Conservation (phyloP, 1,139 yeast species). For the Hanseniaspora gamundiae region DNA sequence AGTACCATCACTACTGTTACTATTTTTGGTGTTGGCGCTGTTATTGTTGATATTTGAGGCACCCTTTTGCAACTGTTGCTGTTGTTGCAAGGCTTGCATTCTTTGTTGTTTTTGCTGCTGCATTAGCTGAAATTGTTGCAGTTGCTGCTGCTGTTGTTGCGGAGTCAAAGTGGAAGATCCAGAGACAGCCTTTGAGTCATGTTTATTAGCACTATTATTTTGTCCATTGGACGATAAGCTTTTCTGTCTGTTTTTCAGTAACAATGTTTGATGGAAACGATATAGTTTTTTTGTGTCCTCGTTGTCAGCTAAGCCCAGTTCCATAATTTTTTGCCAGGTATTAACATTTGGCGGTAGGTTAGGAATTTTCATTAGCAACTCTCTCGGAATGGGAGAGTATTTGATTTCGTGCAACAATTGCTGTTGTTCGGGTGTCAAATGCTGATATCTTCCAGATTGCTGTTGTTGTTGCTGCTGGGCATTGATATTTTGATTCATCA, state of each 20-base stretch:
- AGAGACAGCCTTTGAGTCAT: background rate
- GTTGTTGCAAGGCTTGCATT: slow-evolving; percentile 10
- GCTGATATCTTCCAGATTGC: slow-evolving; percentile 18
- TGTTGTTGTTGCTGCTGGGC: slow-evolving; percentile 15
- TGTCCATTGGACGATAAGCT: slow-evolving; percentile 9
- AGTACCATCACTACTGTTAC: slow-evolving; percentile 15
- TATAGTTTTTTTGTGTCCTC: slow-evolving; percentile 29
- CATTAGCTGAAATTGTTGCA: slow-evolving; percentile 12
- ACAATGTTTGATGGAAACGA: slow-evolving; percentile 27
- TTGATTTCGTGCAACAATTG: slow-evolving; percentile 31
- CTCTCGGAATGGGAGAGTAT: slow-evolving; percentile 64
- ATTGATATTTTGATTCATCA: slow-evolving; percentile 30
- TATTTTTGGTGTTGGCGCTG: slow-evolving; percentile 17
- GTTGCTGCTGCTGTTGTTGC: slow-evolving; percentile 13
- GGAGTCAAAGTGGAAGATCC: background rate
- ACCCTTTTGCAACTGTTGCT: slow-evolving; percentile 15
- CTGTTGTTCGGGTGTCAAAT: slow-evolving; percentile 25
- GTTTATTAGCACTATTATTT: background rate
- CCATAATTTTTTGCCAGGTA: slow-evolving; percentile 77
- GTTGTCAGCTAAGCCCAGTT: slow-evolving; percentile 36
- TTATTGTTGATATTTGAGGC: slow-evolving; percentile 13
- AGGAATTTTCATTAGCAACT: slow-evolving; percentile 58
- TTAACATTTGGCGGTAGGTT: slow-evolving; percentile 69
- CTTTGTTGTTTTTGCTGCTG: slow-evolving; percentile 10
- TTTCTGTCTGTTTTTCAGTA: slow-evolving; percentile 21